phyloP scores from a whole-genome alignment of 441 rosid species.

The Corymbia calophylla region DNA sequence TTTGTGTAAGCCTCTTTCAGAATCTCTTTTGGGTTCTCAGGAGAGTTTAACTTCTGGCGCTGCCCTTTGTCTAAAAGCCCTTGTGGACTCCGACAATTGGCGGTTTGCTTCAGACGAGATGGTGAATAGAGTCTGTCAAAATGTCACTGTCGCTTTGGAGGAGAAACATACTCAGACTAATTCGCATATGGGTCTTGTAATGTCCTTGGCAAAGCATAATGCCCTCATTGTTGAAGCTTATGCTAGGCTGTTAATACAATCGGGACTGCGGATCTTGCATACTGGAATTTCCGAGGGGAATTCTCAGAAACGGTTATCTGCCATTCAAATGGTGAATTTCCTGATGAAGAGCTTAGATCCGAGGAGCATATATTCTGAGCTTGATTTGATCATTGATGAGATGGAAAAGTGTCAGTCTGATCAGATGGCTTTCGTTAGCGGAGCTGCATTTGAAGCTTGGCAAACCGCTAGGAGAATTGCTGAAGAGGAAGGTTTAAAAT shows the following conservation, averaged over 20 bases:
- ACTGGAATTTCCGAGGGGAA: conserved; percentile 59
- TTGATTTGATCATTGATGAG: conserved; percentile 57
- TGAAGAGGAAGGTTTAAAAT: conserved; percentile 34
- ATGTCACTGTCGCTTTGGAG: conserved; percentile 84
- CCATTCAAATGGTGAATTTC: conserved; percentile 94
- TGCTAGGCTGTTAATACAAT: conserved; percentile 75
- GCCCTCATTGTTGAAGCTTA: conserved; percentile 82
- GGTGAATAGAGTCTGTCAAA: conserved; percentile 87
- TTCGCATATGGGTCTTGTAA: conserved; percentile 75
- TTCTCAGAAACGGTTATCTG: conserved; percentile 72
- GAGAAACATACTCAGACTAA: conserved; percentile 75
- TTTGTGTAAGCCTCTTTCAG: conserved; percentile 80
- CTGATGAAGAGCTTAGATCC: conserved; percentile 87
- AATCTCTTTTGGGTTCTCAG: conserved; percentile 69
- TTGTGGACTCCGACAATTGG: conserved; percentile 95
- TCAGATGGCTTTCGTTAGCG: conserved; percentile 69
- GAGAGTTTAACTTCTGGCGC: conserved; percentile 89
- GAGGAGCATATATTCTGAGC: conserved; percentile 71
- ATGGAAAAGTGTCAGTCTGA: conserved; percentile 80
- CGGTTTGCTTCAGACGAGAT: conserved; percentile 71
- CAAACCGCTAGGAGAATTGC: conserved; percentile 65
- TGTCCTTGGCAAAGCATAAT: conserved; percentile 88
- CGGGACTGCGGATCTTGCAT: conserved; percentile 64
- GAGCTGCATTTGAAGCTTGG: conserved; percentile 82
- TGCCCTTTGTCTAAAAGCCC: conserved; percentile 92